Percentiles rank a stretch among this genome's conserved stretches.
Evolutionary conservation across 192 early-diverging fungal genomes (phyloP).

Genomic region (Entomortierella chlamydospora): DNA sequence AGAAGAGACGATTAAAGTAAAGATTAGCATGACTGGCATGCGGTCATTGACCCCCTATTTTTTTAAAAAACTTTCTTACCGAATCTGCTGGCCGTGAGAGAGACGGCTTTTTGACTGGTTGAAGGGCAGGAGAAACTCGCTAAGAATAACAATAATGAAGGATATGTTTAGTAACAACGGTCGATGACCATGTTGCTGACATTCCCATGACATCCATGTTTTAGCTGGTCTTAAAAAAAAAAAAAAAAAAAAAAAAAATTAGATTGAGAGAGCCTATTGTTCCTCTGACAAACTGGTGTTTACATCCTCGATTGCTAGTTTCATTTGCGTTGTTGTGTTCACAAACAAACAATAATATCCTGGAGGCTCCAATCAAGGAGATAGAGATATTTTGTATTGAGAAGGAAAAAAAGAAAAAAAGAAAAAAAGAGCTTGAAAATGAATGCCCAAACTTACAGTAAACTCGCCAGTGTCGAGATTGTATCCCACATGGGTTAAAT

Average conservation of each 20-base stretch:
- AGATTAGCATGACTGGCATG: neutral
- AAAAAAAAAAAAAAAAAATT: neutral
- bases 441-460: slow-evolving; percentile 71
- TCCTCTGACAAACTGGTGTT: no score
- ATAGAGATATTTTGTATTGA: neutral
- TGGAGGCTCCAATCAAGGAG: neutral
- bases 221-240: slow-evolving; percentile 2
- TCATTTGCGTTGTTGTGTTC: no score
- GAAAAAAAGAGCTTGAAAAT: slow-evolving; percentile 6
- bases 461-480: slow-evolving; percentile 97
- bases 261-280: slow-evolving; percentile 9
- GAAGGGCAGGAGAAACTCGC: slow-evolving; percentile 12
- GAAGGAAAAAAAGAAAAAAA: neutral
- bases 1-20: neutral
- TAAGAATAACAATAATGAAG: slow-evolving; percentile 15
- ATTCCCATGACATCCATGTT: no score
- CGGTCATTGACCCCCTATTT: slow-evolving; percentile 1
- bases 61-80: slow-evolving; percentile 20
- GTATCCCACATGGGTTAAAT: slow-evolving; percentile 98
- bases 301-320: no score
- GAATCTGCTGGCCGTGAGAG: slow-evolving; percentile 24
- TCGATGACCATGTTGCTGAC: slow-evolving; percentile 69
- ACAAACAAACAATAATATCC: slow-evolving; percentile 5
- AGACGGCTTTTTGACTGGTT: slow-evolving; percentile 22
- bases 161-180: slow-evolving; percentile 11